Conservation (phyloP, 345 rosid genomes). For the Arabidopsis arenosa region DNA sequence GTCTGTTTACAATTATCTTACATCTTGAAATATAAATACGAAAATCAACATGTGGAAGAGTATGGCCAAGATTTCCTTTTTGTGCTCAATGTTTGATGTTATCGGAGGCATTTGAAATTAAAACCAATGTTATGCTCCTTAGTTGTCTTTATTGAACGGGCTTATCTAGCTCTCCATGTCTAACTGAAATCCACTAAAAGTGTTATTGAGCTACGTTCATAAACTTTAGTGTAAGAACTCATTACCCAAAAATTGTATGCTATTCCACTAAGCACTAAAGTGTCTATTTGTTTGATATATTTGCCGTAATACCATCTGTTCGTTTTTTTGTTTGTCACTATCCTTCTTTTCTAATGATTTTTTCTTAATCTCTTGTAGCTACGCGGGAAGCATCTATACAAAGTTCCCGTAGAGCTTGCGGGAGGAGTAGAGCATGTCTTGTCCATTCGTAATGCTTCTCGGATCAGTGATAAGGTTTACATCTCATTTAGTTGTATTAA, state of each 20-base stretch:
- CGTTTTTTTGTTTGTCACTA: slow-evolving; percentile 29
- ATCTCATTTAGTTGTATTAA: slow-evolving; percentile 30
- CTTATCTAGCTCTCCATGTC: slow-evolving; percentile 14
- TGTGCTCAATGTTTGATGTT: slow-evolving; percentile 29
- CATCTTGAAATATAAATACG: slow-evolving; percentile 5
- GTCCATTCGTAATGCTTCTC: slow-evolving; percentile 73
- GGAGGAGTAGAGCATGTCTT: slow-evolving; percentile 76
- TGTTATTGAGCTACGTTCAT: slow-evolving; percentile 8
- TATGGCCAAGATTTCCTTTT: slow-evolving; percentile 23
- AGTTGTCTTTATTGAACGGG: slow-evolving; percentile 14
- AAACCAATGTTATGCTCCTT: not conserved
- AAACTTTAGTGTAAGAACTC: slow-evolving; percentile 5
- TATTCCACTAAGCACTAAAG: slow-evolving; percentile 19
- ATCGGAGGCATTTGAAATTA: slow-evolving; percentile 7
- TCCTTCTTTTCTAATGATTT: slow-evolving; percentile 31
- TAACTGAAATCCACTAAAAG: slow-evolving; percentile 20
- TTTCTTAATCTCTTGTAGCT: slow-evolving; percentile 46
- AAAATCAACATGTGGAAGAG: slow-evolving; percentile 4
- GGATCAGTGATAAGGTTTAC: slow-evolving; percentile 62
- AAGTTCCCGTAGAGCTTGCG: slow-evolving; percentile 68
- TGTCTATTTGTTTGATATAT: slow-evolving; percentile 23
- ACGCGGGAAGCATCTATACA: slow-evolving; percentile 81
- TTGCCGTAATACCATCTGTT: slow-evolving; percentile 18
- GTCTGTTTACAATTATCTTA: slow-evolving; percentile 9
- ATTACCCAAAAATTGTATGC: slow-evolving; percentile 11